A percentile compares a stretch with the other conserved stretches of the same genome.
Evolutionary conservation across 1,284 basidiomycete genomes (phyloP).

Genomic region (Naganishia cerealis): DNA sequence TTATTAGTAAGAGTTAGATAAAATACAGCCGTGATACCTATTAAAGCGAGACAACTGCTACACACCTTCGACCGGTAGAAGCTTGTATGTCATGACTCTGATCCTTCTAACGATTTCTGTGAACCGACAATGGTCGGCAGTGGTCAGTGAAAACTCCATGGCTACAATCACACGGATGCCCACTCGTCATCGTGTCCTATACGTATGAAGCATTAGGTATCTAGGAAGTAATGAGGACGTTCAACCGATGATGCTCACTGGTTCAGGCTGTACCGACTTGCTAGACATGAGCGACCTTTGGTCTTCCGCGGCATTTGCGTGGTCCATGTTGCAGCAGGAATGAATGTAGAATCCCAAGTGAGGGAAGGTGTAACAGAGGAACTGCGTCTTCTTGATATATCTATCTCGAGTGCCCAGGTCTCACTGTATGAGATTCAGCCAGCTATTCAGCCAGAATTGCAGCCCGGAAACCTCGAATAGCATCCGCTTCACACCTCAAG

Average conservation of each 20-base stretch:
- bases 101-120: conserved; percentile 69
- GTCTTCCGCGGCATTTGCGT: conserved; percentile 15
- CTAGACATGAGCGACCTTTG: conserved; percentile 10
- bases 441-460: too few species aligned
- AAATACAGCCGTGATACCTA: background rate
- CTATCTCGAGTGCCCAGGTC: too few species aligned
- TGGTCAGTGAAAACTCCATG: background rate
- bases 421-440: too few species aligned
- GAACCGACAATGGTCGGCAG: background rate
- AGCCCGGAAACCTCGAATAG: background rate
- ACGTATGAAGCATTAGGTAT: background rate
- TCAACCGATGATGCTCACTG: conserved; percentile 38
- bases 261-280: conserved; percentile 42
- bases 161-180: background rate
- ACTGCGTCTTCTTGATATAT: too few species aligned
- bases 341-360: background rate
- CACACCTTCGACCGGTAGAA: conserved; percentile 70
- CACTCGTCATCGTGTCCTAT: conserved; percentile 25
- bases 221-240: background rate
- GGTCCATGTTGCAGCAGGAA: conserved; percentile 8
- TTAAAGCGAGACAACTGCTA: background rate
- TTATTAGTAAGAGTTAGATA: conserved; percentile 27
- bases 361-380: background rate
- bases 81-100: conserved; percentile 69
- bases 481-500: background rate